These are phyloP conservation scores for Heimioporus retisporus DNA, from an alignment of 1,284 basidiomycete genomes.

Conservation along the genomic window DNA sequence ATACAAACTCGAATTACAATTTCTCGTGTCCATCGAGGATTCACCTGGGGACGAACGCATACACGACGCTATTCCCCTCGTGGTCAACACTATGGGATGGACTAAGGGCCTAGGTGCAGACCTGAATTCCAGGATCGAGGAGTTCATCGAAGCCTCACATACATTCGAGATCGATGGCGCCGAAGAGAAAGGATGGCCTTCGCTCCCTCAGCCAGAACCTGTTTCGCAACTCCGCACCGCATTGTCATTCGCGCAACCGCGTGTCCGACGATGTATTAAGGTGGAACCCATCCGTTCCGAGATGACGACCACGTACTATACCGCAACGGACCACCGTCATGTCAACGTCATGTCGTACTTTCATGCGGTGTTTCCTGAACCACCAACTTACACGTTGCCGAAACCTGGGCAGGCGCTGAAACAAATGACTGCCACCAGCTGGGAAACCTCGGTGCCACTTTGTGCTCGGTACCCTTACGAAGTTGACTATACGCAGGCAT, in stretches of 20 bases:
- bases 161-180: constrained; percentile 33
- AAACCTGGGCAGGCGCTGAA: constrained; percentile 20
- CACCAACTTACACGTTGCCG: constrained; percentile 9
- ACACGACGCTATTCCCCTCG: constrained; percentile 76
- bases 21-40: constrained; percentile 46
- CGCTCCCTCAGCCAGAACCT: constrained; percentile 42
- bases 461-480: constrained; percentile 76
- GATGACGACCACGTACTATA: constrained; percentile 56
- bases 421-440: constrained; percentile 56
- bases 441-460: constrained; percentile 81
- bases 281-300: constrained; percentile 38
- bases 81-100: constrained; percentile 99
- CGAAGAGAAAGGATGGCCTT: constrained; percentile 34
- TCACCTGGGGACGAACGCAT: constrained; percentile 52
- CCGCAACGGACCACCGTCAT: constrained; percentile 80
- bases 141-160: constrained; percentile 67
- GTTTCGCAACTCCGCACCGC: constrained; percentile 7
- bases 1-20: constrained; percentile 80
- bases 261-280: constrained; percentile 8
- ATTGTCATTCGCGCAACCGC: constrained; percentile 6
- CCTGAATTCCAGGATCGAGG: constrained; percentile 77
- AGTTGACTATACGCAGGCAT: constrained; percentile 62
- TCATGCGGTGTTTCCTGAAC: constrained; percentile 65
- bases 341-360: constrained; percentile 88
- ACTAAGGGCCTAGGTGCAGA: constrained; percentile 94